These are phyloP conservation scores for Seminavis robusta DNA, from an alignment of 108 stramenopile genomes.

Conservation along the genomic window DNA sequence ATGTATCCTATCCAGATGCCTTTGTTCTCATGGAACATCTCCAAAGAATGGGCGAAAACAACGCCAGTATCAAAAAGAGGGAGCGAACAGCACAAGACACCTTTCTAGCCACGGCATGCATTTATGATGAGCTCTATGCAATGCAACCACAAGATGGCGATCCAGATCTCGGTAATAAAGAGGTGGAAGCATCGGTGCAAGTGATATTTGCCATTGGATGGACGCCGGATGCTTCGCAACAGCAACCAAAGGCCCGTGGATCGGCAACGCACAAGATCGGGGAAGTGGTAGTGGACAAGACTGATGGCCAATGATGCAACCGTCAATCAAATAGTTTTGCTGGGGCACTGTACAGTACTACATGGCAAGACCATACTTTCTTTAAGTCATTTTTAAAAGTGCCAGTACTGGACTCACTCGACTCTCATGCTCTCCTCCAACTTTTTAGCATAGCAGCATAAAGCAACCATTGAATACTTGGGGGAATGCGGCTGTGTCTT, in stretches of 20 bases:
- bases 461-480: too few species aligned
- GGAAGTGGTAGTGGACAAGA: conserved; percentile 42
- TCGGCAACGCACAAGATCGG: conserved; percentile 66
- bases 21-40: conserved; percentile 93
- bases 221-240: conserved; percentile 93
- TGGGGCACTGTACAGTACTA: too few species aligned
- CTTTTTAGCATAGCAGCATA: too few species aligned
- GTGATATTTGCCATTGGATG: conserved; percentile 97
- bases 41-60: conserved; percentile 94
- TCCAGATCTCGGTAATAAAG: background rate
- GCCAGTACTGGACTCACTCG: too few species aligned
- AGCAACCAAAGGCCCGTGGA: conserved; percentile 77
- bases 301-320: too few species aligned
- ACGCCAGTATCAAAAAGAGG: conserved; percentile 63
- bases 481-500: too few species aligned
- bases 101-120: conserved; percentile 85
- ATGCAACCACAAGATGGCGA: conserved; percentile 31
- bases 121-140: conserved; percentile 87
- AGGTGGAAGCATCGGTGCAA: conserved; percentile 73
- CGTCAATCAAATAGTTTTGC: too few species aligned
- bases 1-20: conserved; percentile 82
- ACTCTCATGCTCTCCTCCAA: too few species aligned
- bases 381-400: too few species aligned
- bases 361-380: too few species aligned
- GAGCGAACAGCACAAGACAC: conserved; percentile 68